phyloP scores from a whole-genome alignment of 2,329 filamentous ascomycete species.

The Diaporthe citriasiana region DNA sequence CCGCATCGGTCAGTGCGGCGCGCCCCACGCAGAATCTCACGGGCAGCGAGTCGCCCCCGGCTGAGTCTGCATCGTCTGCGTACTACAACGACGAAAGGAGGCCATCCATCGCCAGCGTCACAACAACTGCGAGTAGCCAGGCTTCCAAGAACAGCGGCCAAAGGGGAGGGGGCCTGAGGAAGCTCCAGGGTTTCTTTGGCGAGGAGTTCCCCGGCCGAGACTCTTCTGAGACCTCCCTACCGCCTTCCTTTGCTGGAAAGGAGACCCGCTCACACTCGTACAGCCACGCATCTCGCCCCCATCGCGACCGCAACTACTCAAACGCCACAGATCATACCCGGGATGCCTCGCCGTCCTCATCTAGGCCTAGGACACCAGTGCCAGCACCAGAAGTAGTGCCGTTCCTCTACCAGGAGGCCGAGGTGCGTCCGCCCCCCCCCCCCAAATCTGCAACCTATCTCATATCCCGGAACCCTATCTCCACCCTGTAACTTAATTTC shows the following conservation, averaged over 20 bases:
- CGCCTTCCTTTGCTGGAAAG: conserved; percentile 64
- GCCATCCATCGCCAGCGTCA: conserved; percentile 90
- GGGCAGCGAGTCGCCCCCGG: conserved; percentile 72
- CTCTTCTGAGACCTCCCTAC: conserved; percentile 79
- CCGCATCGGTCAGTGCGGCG: conserved; percentile 54
- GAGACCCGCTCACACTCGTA: conserved; percentile 76
- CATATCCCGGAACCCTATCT: conserved; percentile 44
- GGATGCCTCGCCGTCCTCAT: conserved; percentile 81
- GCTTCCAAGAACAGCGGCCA: conserved; percentile 82
- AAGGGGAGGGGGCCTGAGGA: conserved; percentile 78
- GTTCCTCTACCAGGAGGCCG: conserved; percentile 93
- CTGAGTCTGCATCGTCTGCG: conserved; percentile 50
- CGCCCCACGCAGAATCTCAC: conserved; percentile 59
- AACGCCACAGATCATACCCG: conserved; percentile 79
- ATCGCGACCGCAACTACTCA: conserved; percentile 86
- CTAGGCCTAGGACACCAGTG: conserved; percentile 85
- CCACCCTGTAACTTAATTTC: conserved; percentile 44
- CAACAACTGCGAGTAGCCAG: conserved; percentile 84
- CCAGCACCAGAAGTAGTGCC: conserved; percentile 95
- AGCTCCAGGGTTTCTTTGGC: conserved; percentile 91
- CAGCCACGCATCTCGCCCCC: conserved; percentile 67
- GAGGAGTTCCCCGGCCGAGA: conserved; percentile 85
- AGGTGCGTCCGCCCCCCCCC: conserved; percentile 67
- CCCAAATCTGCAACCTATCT: conserved; percentile 45
- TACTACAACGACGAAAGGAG: conserved; percentile 81